Evolutionary conservation across 2,329 filamentous ascomycete species (phyloP), one percentile per base, ranked within the genome.

Genomic region (Alternaria longipes): DNA sequence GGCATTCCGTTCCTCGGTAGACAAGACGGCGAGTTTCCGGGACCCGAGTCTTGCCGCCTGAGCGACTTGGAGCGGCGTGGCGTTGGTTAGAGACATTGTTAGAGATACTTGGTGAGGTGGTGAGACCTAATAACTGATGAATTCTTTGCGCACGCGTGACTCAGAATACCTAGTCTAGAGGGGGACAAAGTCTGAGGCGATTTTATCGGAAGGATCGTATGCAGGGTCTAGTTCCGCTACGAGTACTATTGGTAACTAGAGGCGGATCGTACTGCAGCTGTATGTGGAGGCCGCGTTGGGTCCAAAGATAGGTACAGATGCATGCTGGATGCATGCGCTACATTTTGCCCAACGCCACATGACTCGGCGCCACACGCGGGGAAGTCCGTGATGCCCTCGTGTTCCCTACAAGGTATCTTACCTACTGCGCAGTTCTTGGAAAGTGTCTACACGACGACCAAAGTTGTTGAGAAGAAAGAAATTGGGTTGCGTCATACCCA

Each of bases 1-100:
- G 59, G 90, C 87, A 82, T 98, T 97, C 74, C 95, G 90, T 24
- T 90, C 90, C 41, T 85, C 81, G 40, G 88, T 87, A 4, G 93
- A 86, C 50, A 98, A 88, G 2, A 92, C 91, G 50, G 93, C 93
- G 45, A 99, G 88, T 54, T 88, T 87, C 75, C 93, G 91, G 32
- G 95, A 97, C 16, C 94, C 92, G 47, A 86, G 81, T 74, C 93
- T 93, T 63, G 94, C 94, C 49, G 90, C 86, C 72, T 85, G 85
- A 38, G 94, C 94, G 54, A 91, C 91, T 67, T 93, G 89, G 56
- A 87, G 83, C 49, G 94, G 91, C 32, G 90, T 90, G 55, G 91
- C 92, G 78, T 92, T 94, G 50, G 94, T 97, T 60, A 97, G 85
- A 68, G 94, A 97, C 95, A 98, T 68, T 50, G 28, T 47, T 63